phyloP scores from a whole-genome alignment of 2,329 filamentous ascomycete species.

The Stagonosporopsis tanaceti region DNA sequence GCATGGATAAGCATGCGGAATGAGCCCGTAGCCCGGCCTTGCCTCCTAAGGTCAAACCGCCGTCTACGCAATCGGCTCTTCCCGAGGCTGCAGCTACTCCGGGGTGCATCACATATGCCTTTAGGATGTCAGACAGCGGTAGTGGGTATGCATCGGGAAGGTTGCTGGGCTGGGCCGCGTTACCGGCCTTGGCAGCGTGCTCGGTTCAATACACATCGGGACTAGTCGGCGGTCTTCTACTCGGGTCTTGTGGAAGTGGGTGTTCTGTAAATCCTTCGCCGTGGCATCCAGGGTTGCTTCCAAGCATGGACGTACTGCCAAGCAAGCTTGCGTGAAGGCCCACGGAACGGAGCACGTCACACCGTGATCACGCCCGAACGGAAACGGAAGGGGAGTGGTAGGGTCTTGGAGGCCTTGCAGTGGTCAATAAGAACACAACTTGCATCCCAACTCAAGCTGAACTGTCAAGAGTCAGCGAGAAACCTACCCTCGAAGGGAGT shows the following conservation, averaged over 20 bases:
- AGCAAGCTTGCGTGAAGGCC: not conserved
- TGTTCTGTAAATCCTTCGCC: not conserved
- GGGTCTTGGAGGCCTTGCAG: not conserved
- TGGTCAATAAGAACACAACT: not conserved
- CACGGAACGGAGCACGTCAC: not conserved
- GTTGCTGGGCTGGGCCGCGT: not conserved
- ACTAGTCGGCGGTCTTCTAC: not conserved
- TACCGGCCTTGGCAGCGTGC: not conserved
- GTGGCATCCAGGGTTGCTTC: conserved; percentile 7
- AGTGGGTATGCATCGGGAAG: conserved; percentile 10
- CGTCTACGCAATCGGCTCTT: conserved; percentile 5
- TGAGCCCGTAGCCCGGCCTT: not conserved
- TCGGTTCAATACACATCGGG: not conserved
- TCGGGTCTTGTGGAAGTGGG: not conserved
- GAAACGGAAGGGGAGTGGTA: not conserved
- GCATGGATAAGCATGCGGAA: conserved; percentile 13
- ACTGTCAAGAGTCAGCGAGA: not conserved
- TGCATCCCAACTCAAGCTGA: not conserved
- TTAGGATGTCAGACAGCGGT: not conserved
- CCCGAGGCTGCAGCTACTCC: not conserved
- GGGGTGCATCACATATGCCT: not conserved
- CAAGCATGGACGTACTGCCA: not conserved
- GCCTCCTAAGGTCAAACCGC: not conserved
- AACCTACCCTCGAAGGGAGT: not conserved
- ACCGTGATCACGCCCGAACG: not conserved